Evolutionary conservation across 345 rosid species (phyloP).

Genomic region (Eucalyptus curtisii): DNA sequence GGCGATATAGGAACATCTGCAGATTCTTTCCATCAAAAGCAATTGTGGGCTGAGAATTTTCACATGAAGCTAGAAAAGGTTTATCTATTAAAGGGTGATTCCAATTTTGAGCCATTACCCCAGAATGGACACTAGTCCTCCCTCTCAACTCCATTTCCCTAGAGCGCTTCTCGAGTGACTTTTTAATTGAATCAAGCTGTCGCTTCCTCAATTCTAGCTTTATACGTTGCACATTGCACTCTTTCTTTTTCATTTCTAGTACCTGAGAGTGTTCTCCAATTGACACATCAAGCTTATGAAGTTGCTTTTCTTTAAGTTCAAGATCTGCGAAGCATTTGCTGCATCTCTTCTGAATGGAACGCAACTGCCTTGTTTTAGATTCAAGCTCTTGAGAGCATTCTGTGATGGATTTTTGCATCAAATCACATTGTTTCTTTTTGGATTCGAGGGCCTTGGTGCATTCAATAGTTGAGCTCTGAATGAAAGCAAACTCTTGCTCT

Average conservation of each 20-base stretch:
- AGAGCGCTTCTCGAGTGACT: neutral
- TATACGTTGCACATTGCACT: neutral
- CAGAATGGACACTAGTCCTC: neutral
- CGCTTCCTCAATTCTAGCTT: neutral
- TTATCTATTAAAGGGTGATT: neutral
- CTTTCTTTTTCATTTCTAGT: conserved; percentile 6
- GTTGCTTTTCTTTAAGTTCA: conserved; percentile 5
- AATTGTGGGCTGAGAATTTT: neutral
- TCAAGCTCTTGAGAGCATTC: conserved; percentile 3
- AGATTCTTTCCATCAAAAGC: conserved; percentile 12
- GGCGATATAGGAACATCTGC: conserved; percentile 22
- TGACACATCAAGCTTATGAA: neutral
- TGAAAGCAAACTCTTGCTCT: neutral
- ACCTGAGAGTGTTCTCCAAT: neutral
- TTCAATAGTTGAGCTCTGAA: neutral
- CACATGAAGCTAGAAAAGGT: neutral
- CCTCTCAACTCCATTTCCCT: neutral
- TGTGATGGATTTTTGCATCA: neutral
- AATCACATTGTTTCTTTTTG: conserved; percentile 8
- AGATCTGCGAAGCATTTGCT: neutral
- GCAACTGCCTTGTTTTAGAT: neutral
- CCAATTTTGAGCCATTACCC: neutral
- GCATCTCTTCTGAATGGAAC: neutral
- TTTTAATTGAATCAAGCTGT: neutral
- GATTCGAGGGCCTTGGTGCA: neutral